These are phyloP conservation scores for Phaeotremella skinneri DNA, from an alignment of 768 basidiomycete genomes.

Conservation along the genomic window DNA sequence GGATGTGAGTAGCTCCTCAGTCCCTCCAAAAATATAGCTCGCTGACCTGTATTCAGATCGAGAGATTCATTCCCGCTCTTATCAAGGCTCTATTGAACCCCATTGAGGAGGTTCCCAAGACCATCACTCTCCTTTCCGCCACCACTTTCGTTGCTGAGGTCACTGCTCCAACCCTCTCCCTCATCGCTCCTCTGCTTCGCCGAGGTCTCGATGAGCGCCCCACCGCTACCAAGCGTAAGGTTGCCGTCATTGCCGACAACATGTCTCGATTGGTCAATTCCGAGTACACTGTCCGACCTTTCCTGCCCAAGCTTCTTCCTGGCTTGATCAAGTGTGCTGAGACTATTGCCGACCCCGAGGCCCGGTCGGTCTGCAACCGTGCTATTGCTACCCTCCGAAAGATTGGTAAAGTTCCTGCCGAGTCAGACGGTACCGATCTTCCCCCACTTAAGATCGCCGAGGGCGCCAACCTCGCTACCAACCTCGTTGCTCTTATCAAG, in stretches of 20 bases:
- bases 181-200: conserved; percentile 93
- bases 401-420: conserved; percentile 81
- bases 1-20: conserved; percentile 60
- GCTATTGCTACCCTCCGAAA: conserved; percentile 95
- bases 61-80: conserved; percentile 80
- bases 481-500: conserved; percentile 77
- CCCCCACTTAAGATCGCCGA: conserved; percentile 79
- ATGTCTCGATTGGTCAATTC: conserved; percentile 98
- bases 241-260: conserved; percentile 96
- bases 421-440: conserved; percentile 84
- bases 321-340: conserved; percentile 93
- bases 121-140: conserved; percentile 89
- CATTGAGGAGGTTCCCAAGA: conserved; percentile 96
- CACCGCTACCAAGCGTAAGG: conserved; percentile 94
- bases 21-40: conserved; percentile 59
- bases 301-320: conserved; percentile 91
- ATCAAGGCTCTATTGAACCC: conserved; percentile 98
- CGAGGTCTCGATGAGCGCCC: conserved; percentile 93
- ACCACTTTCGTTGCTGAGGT: conserved; percentile 99
- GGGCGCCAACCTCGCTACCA: conserved; percentile 62
- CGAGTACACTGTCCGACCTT: conserved; percentile 88
- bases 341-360: conserved; percentile 95
- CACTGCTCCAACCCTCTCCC: conserved; percentile 91
- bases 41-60: conserved; percentile 54
- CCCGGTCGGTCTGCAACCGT: conserved; percentile 82